Conservation (phyloP, 345 rosid genomes). For the Populus euphratica region DNA sequence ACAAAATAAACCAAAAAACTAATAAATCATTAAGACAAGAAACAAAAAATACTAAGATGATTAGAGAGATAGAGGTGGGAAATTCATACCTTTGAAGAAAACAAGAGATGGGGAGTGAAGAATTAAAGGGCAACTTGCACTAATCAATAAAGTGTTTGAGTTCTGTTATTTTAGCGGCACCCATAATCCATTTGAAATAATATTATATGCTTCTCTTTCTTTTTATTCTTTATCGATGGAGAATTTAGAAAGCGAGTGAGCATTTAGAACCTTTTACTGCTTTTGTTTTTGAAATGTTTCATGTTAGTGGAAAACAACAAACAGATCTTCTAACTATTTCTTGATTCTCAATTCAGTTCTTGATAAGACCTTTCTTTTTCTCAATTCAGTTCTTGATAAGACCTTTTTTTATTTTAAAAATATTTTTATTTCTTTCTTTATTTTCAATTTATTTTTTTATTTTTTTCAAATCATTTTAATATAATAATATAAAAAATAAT, state of each 20-base stretch:
- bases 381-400: too few relatives aligned
- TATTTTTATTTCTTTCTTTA: too few relatives aligned
- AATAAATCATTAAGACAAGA: not conserved
- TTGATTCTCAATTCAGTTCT: not conserved
- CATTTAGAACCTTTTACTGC: not conserved
- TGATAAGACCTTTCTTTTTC: too few relatives aligned
- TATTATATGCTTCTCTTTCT: not conserved
- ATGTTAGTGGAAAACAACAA: not conserved
- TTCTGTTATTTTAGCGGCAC: constrained; percentile 41
- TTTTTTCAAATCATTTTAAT: too few relatives aligned
- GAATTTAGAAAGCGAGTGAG: not conserved
- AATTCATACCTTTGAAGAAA: constrained; percentile 56
- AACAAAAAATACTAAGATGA: not conserved
- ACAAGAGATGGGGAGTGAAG: constrained; percentile 55
- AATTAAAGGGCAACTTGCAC: constrained; percentile 62
- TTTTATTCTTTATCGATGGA: not conserved
- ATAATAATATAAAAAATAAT: too few relatives aligned
- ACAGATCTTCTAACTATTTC: too few relatives aligned
- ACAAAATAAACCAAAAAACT: not conserved
- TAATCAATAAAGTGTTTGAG: constrained; percentile 41
- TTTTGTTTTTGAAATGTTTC: not conserved
- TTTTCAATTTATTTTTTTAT: too few relatives aligned
- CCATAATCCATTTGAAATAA: constrained; percentile 22
- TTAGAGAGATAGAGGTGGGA: not conserved
- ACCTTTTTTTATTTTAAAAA: too few relatives aligned